Evolutionary conservation across 352 stramenopile species (phyloP).

Genomic region (Globisporangium ultimum): DNA sequence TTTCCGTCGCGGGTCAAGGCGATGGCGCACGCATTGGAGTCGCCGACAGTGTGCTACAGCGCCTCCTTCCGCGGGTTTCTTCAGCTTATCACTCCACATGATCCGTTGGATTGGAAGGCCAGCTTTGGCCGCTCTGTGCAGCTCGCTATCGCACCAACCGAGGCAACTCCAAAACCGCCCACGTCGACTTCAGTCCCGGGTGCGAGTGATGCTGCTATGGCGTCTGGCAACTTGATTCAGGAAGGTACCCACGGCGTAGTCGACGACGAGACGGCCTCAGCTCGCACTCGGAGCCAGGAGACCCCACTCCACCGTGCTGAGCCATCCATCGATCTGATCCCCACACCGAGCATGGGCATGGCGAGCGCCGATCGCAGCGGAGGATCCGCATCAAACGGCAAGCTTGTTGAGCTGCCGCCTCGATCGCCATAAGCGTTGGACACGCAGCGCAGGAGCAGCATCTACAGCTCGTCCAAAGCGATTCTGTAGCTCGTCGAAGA

Average conservation of each 20-base stretch:
- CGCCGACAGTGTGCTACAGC: conserved; percentile 8
- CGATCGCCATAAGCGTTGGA: too few relatives aligned
- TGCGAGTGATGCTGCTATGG: not conserved
- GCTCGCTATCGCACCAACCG: not conserved
- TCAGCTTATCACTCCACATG: conserved; percentile 11
- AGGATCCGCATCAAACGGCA: not conserved
- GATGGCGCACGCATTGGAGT: conserved; percentile 3
- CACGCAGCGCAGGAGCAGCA: too few relatives aligned
- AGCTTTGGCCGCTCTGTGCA: conserved; percentile 6
- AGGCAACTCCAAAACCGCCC: not conserved
- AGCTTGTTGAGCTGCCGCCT: too few relatives aligned
- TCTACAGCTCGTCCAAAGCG: too few relatives aligned
- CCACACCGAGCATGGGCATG: not conserved
- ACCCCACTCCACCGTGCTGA: not conserved
- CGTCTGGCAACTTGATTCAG: not conserved
- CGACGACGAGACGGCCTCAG: not conserved
- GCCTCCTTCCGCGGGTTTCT: conserved; percentile 10
- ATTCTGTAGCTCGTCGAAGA: too few relatives aligned
- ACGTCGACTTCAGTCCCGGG: not conserved
- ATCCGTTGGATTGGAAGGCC: conserved; percentile 11
- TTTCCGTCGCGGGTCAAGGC: not conserved
- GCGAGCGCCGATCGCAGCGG: too few relatives aligned
- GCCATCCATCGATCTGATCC: conserved; percentile 9
- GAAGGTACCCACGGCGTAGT: not conserved
- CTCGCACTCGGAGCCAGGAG: too few relatives aligned